A percentile compares a stretch with the other conserved stretches of the same genome.
Conservation (phyloP, 23 red algal genomes). For the Gracilaria domingensis region DNA sequence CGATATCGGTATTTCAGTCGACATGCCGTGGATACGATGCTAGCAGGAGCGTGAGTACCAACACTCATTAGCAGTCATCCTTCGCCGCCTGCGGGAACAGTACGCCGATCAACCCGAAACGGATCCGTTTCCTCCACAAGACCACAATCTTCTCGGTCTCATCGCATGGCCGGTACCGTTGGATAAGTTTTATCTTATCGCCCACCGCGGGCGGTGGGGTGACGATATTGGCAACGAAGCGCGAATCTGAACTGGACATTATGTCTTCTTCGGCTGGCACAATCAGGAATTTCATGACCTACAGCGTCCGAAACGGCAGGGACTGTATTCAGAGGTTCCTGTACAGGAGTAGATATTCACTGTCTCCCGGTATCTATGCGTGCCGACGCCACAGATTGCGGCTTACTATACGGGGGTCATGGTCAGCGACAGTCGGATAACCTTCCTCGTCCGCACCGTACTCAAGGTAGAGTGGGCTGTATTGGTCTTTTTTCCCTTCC, state of each 20-base stretch:
- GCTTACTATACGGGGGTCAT: not conserved
- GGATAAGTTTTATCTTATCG: not conserved
- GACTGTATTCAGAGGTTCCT: no score
- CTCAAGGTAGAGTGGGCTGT: not conserved
- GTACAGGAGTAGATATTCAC: not conserved
- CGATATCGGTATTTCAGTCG: no score
- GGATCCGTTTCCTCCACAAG: not conserved
- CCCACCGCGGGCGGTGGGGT: not conserved
- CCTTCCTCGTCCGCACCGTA: not conserved
- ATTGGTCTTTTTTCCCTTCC: not conserved
- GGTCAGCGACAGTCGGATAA: not conserved
- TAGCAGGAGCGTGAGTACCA: no score
- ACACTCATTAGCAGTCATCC: no score
- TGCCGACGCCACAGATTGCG: not conserved
- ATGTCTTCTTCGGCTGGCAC: not conserved
- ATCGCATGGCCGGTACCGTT: not conserved
- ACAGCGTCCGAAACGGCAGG: no score
- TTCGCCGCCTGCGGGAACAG: no score
- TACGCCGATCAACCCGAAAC: no score
- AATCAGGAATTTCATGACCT: constrained; percentile 3
- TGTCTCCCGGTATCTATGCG: not conserved
- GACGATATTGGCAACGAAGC: not conserved
- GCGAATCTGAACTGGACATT: not conserved
- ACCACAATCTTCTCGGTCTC: not conserved
- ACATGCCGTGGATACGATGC: no score